phyloP scores from a whole-genome alignment of 108 stramenopile species.

The Cyclotella sp. region DNA sequence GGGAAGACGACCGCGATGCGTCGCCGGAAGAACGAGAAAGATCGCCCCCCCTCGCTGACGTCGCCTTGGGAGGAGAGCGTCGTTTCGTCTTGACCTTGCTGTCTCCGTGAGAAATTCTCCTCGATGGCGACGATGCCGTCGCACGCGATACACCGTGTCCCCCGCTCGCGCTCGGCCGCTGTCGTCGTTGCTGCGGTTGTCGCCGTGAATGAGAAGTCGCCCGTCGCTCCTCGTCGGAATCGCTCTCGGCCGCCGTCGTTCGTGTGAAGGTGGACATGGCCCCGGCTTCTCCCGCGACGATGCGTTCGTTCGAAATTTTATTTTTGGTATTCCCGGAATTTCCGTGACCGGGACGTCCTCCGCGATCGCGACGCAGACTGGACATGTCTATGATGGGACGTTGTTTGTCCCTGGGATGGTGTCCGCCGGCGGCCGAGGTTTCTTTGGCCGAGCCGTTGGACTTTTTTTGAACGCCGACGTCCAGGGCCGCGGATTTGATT shows the following conservation, averaged over 20 bases:
- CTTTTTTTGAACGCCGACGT: too few species aligned
- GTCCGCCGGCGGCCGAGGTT: not conserved
- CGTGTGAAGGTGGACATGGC: not conserved
- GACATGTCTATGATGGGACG: constrained; percentile 8
- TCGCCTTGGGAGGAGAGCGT: too few species aligned
- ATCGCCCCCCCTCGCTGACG: not conserved
- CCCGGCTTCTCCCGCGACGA: not conserved
- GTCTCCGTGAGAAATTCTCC: not conserved
- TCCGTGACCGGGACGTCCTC: not conserved
- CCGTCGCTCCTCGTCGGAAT: not conserved
- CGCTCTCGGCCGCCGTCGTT: not conserved
- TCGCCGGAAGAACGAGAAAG: not conserved
- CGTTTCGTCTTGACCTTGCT: too few species aligned
- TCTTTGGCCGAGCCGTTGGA: not conserved
- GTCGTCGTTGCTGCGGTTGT: not conserved
- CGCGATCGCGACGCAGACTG: not conserved
- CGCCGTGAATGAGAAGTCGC: not conserved
- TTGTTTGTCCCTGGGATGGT: not conserved
- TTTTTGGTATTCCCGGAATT: too few species aligned
- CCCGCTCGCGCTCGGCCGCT: too few species aligned
- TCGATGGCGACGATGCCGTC: not conserved
- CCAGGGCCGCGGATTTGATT: constrained; percentile 1
- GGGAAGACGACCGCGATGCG: not conserved
- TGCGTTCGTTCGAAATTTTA: not conserved
- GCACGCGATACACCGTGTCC: too few species aligned